These are phyloP conservation scores for Citeromyces matritensis DNA, from an alignment of 805 yeast genomes.

Conservation along the genomic window DNA sequence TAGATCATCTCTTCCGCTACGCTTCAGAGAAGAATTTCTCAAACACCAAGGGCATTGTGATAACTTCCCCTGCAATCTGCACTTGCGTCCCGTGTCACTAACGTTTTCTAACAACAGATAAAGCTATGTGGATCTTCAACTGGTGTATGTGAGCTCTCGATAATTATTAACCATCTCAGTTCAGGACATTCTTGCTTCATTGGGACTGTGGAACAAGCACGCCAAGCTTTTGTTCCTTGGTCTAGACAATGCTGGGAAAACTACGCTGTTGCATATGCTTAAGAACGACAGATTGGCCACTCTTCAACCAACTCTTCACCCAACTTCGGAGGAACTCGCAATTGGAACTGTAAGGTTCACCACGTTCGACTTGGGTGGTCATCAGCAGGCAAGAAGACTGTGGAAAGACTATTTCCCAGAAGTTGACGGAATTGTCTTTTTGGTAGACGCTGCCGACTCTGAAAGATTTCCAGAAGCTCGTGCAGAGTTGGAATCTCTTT, in stretches of 20 bases:
- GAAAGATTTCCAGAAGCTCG: conserved; percentile 91
- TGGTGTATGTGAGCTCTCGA: conserved; percentile 18
- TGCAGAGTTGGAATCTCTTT: conserved; percentile 86
- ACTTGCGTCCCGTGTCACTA: background rate
- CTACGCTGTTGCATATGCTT: conserved; percentile 74
- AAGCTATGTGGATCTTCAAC: conserved; percentile 19
- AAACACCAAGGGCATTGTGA: too few species aligned
- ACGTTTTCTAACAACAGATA: background rate
- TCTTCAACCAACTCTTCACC: conserved; percentile 94
- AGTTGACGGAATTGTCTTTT: conserved; percentile 91
- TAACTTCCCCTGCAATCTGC: too few species aligned
- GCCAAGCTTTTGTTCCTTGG: conserved; percentile 94
- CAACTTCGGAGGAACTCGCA: conserved; percentile 95
- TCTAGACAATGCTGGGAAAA: conserved; percentile 95
- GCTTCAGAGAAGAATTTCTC: too few species aligned
- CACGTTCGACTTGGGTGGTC: conserved; percentile 97
- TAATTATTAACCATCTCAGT: conserved; percentile 19
- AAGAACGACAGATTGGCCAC: conserved; percentile 96
- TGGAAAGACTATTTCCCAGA: conserved; percentile 99
- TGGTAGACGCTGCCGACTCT: conserved; percentile 95
- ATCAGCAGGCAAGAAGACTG: conserved; percentile 94
- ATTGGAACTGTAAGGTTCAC: conserved; percentile 95
- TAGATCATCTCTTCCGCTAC: too few species aligned
- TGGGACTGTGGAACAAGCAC: conserved; percentile 85
- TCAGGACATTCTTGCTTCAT: conserved; percentile 63